Evolutionary conservation across 2,329 filamentous ascomycete species (phyloP), one percentile per base, ranked within the genome.

Genomic region (Helotiales sp.): DNA sequence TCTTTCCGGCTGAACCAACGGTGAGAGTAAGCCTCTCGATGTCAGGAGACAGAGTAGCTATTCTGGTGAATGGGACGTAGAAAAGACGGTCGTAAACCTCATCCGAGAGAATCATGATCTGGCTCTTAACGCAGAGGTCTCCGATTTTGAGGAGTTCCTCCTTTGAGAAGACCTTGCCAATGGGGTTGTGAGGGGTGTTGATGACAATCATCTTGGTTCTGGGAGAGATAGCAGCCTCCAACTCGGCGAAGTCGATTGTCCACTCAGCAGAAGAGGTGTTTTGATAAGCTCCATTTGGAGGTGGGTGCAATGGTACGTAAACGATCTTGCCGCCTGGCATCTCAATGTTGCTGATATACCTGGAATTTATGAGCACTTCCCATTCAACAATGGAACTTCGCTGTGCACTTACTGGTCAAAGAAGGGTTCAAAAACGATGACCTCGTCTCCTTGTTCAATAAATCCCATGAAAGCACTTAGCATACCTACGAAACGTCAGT

Each of bases 391-490:
- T 45, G 58, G 40, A 60, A n/a, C n/a, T 22, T 22, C 34, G 75
- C 11, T 28, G 24, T 6, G 10, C 6, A 32, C 84, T 77, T 78
- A 92, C 89, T 99, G 96, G 80, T 99, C 96, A 78, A 98, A 99
- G 82, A 97, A 99, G 11, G 96, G 96, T 82, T 99, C 96, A 78
- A 99, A 97, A 65, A 99, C 87, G 72, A 99, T 97, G 72, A 97
- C 96, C 80, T 99, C 96, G 77, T 99, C 96, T 13, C 93, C 96
- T 0, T 88, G 86, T 80, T 99, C 96, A 66, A 99, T 89, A 75
- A 99, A 99, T 2, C 87, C 96, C 96, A 99, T 98, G 77, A 99
- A 98, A 0, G 94, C 96, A 77, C 92, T 95, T 71, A 99, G 84
- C 93, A 98, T 98, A 75, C 93, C 87, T 87, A 64, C 11, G 10